Percentiles rank a stretch among this genome's conserved stretches.
Evolutionary conservation across 495 filamentous ascomycete species (phyloP).

Genomic region (Collariella sp.): DNA sequence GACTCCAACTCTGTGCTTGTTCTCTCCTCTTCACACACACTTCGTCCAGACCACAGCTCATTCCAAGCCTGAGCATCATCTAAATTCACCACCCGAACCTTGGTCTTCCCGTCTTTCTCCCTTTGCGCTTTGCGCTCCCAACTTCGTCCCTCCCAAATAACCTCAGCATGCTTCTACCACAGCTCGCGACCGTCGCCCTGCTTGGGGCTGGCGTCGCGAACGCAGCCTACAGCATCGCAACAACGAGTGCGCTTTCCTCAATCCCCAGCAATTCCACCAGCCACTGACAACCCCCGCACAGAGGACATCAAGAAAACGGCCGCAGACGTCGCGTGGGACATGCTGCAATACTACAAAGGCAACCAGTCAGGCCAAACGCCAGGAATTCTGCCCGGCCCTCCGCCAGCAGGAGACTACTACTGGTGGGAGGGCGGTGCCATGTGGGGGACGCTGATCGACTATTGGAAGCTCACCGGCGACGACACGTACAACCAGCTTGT

Average conservation of each 20-base stretch:
- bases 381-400: conserved; percentile 54
- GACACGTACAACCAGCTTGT: conserved; percentile 56
- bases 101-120: background rate
- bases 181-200: conserved; percentile 15
- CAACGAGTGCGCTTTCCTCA: conserved; percentile 13
- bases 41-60: too few species aligned
- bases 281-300: conserved; percentile 1
- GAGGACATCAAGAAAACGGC: conserved; percentile 26
- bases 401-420: conserved; percentile 45
- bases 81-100: too few species aligned
- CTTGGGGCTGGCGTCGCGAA: conserved; percentile 11
- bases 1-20: background rate
- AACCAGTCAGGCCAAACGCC: conserved; percentile 52
- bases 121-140: background rate
- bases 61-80: too few species aligned
- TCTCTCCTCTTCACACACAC: background rate
- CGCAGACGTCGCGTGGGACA: conserved; percentile 42
- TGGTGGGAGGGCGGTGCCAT: conserved; percentile 68
- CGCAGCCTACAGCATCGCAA: conserved; percentile 23
- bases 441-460: conserved; percentile 67
- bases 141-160: conserved; percentile 5
- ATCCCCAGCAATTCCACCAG: background rate
- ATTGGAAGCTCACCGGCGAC: conserved; percentile 71
- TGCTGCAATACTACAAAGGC: conserved; percentile 58
- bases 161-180: conserved; percentile 15